Conservation (phyloP, 768 basidiomycete genomes). For the Lactifluus hygrophoroides region DNA sequence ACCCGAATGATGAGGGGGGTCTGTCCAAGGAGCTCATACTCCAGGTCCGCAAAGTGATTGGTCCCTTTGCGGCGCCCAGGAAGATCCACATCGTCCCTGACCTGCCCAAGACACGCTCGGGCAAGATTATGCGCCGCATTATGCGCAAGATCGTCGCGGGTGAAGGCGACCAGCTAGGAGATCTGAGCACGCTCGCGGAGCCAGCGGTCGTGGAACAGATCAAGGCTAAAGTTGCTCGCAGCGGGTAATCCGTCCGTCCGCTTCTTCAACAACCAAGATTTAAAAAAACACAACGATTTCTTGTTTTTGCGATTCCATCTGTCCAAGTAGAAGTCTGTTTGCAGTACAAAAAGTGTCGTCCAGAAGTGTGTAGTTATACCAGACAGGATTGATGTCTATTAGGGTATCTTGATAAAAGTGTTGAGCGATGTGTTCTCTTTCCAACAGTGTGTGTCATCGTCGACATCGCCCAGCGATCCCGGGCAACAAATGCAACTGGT, state of each 20-base stretch:
- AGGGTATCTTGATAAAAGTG: constrained; percentile 12
- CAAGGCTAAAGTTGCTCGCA: constrained; percentile 60
- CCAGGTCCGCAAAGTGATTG: constrained; percentile 96
- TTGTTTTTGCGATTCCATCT: neutral
- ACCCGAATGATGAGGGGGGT: constrained; percentile 55
- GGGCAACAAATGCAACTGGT: neutral
- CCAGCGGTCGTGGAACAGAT: constrained; percentile 79
- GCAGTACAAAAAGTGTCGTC: neutral
- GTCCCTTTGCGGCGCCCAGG: constrained; percentile 96
- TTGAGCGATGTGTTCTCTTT: constrained; percentile 13
- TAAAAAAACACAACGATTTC: too few species aligned
- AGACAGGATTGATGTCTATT: constrained; percentile 9
- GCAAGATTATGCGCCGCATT: constrained; percentile 96
- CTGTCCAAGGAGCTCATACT: constrained; percentile 84
- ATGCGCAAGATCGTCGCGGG: constrained; percentile 95
- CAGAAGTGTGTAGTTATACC: neutral
- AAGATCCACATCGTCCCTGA: constrained; percentile 77
- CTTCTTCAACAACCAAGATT: neutral
- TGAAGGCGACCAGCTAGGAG: constrained; percentile 92
- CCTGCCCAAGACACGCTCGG: constrained; percentile 90
- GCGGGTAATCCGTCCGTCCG: neutral
- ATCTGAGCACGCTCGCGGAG: constrained; percentile 89
- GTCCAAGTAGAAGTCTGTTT: neutral
- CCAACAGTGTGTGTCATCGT: constrained; percentile 1
- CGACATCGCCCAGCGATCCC: constrained; percentile 11